Base-by-base conservation (phyloP, 495 filamentous ascomycete species). In the Evernia prunastri region DNA sequence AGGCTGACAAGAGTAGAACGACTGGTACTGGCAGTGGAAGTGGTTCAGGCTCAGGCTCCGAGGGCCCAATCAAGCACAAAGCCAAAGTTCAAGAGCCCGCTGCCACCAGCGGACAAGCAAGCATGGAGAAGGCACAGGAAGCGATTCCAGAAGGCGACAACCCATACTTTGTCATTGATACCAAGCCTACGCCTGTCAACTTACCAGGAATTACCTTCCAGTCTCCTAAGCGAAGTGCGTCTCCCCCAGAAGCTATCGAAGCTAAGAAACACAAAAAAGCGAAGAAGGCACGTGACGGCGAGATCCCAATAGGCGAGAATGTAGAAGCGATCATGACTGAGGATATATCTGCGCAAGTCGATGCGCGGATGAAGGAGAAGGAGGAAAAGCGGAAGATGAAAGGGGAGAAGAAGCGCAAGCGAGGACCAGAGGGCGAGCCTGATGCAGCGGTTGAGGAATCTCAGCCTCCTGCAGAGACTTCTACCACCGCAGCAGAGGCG, bases 331-430 rank as follows among this genome's bases (percentile, higher is more conserved):
- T 75, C 4, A 61, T 73, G 58, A 71, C 69, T 57, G 75, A 76
- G 60, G 76, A 78, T 51, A 74, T 77, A 20, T 71, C 69, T 33
- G 72, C 58, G 9, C 73, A 76, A 59, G 76, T 77, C 0, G 70
- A 75, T 17, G 72, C 70, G 23, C 64, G 73, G 17, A 20, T 78
- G 54, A 72, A 72, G 63, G 71, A 68, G 18, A 78, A 74, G 37
- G 71, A 70, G 59, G 66, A 73, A 49, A 72, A 67, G 42, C 73
- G 70, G 8, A 68, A 63, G 53, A 42, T 31, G 25, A 70, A 69
- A 60, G 67, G 68, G 47, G 65, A 63, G 64, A 75, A 72, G 64
- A 75, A 77, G 66, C 68, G 74, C 36, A 75, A 76, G 65, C 60
- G 71, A 25, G 70, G 72, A 20, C 65, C 68, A 29, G 58, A 60